These are phyloP conservation scores for Pistacia vera DNA, from an alignment of 345 rosid genomes.

Conservation along the genomic window DNA sequence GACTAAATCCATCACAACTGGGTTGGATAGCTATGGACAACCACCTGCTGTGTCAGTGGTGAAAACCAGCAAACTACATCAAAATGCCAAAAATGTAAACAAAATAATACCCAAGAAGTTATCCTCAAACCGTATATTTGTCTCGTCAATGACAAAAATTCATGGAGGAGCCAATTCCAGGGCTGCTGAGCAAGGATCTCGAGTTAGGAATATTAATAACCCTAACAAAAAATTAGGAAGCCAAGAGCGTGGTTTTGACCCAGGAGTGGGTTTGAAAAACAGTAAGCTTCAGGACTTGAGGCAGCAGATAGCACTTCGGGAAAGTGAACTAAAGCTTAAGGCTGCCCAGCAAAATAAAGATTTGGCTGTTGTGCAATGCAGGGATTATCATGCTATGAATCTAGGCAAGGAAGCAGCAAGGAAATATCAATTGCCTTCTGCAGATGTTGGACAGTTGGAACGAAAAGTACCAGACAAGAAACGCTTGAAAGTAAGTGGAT, in stretches of 20 bases:
- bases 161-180: slow-evolving; percentile 46
- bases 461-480: slow-evolving; percentile 66
- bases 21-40: slow-evolving; percentile 32
- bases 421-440: slow-evolving; percentile 40
- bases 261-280: slow-evolving; percentile 40
- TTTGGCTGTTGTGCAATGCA: slow-evolving; percentile 32
- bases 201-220: slow-evolving; percentile 34
- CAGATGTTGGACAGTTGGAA: slow-evolving; percentile 38
- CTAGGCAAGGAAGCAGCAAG: slow-evolving; percentile 32
- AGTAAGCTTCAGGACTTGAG: slow-evolving; percentile 73
- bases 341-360: slow-evolving; percentile 64
- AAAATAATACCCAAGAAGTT: slow-evolving; percentile 45
- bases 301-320: slow-evolving; percentile 92
- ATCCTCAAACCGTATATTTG: slow-evolving; percentile 43
- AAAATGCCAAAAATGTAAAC: slow-evolving; percentile 33
- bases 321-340: slow-evolving; percentile 78
- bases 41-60: slow-evolving; percentile 30
- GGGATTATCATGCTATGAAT: slow-evolving; percentile 26
- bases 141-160: slow-evolving; percentile 33
- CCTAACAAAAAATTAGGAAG: slow-evolving; percentile 40
- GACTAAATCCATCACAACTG: slow-evolving; percentile 32
- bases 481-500: slow-evolving; percentile 50
- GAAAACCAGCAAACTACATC: slow-evolving; percentile 36
- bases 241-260: slow-evolving; percentile 48
- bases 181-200: slow-evolving; percentile 43